Evolutionary conservation across 2,329 filamentous ascomycete species (phyloP), one percentile per base, ranked within the genome.

Genomic region (Pseudopithomyces maydicus): DNA sequence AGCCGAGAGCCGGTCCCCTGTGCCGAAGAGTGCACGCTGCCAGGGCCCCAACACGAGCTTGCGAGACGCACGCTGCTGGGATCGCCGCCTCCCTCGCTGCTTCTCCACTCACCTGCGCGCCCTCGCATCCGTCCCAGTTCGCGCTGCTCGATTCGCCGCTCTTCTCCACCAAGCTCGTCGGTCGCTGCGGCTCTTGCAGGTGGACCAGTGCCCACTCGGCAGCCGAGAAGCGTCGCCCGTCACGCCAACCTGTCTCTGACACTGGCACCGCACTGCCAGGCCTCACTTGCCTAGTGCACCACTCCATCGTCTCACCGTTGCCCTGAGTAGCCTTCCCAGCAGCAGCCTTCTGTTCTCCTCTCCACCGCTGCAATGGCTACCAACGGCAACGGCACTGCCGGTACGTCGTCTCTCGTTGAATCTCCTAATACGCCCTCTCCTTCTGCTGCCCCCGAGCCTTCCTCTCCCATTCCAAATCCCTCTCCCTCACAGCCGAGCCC

Each of bases 381-480:
- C 56, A 69, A 64, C 26, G 26, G 26, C 63, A 71, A 69, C 64
- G 59, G 52, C 55, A 67, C 71, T 61, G 58, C 67, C 58, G 68
- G 73, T 75, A 74, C 69, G 73, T 75, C 69, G 45, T 58, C 65
- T 67, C 41, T 62, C 57, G 50, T 53, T 45, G 55, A 58, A 32
- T 59, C 61, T 19, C 44, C n/a, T n/a, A n/a, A n/a, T n/a, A n/a
- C n/a, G n/a, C n/a, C 47, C 26, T 26, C 49, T 14, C 22, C 46
- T 41, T 23, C 48, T 47, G 17, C 33, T 38, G 44, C 61, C 23
- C 51, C 61, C 47, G 61, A 62, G 57, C 52, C 66, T 64, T 20
- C 59, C 52, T 41, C 56, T 19, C 14, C 38, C 56, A 23, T 53
- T 51, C 47, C 57, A 23, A 33, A 55, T 55, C 50, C 54, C 39